Base-by-base conservation (phyloP, 805 yeast genomes). In the Saccharomycopsis lassenensis region DNA sequence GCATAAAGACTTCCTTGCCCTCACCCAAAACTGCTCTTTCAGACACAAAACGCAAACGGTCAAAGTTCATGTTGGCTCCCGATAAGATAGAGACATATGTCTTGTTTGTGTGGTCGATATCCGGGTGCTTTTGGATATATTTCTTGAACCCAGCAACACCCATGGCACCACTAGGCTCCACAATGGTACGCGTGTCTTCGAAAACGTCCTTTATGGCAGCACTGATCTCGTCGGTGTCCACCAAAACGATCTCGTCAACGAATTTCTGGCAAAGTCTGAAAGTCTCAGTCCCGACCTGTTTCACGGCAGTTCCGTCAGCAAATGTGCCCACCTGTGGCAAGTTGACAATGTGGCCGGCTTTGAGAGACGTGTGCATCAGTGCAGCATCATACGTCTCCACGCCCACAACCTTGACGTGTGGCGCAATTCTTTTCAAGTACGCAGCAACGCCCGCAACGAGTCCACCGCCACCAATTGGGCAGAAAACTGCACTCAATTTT, bases 11-110 rank as follows among this genome's bases (percentile, higher is more conserved):
- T 62, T 91, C 99, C 48, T 79, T 83, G 38, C 97, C 98, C 56
- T 89, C 97, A 61, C 98, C 99, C n/a, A 91, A 68, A 35, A 84
- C 93, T 10, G 98, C 96, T 59, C 99, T 78, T 59, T 91, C 99
- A 40, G 94, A 74, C 15, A 91, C 96, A 57, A 91, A 91, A 55
- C 99, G 71, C 50, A 91, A 67, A 50, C 99, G 71, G 58, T 89
- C 98, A 54, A 91, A 91, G 62, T 93, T 89, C 94, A 91, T 87
- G 59, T 91, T 91, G 24, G 99, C 99, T 41, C 99, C 99, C 15
- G 94, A 80, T 39, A 91, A 65, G 16, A 91, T 69, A 5, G 96
- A 89, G 26, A 83, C 79, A 50, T 84, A 86, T 1, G 84, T 75
- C 45, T 76, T 71, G 33, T 65, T 59, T 3, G 74, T 60, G 50